A percentile compares a stretch with the other conserved stretches of the same genome.
phyloP scores from a whole-genome alignment of 2,329 filamentous ascomycete species.

The Venturia carpophila region DNA sequence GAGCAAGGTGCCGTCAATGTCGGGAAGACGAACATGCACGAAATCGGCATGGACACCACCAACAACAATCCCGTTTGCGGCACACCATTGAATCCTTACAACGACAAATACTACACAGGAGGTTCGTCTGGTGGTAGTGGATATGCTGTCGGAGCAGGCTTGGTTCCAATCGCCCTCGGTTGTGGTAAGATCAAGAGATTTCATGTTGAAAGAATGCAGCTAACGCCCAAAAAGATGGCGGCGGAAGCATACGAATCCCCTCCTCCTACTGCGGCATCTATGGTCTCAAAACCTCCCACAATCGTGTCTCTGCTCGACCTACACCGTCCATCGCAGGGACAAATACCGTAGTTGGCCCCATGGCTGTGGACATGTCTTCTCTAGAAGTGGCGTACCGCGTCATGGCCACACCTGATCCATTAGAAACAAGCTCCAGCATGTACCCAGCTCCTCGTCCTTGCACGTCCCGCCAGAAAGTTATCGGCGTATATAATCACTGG shows the following conservation, averaged over 20 bases:
- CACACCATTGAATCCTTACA: constrained; percentile 71
- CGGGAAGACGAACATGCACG: constrained; percentile 74
- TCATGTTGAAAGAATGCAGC: background rate
- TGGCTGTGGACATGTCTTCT: constrained; percentile 68
- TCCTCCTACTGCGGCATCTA: constrained; percentile 70
- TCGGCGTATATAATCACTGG: constrained; percentile 65
- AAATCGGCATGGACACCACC: constrained; percentile 67
- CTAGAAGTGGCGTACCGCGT: constrained; percentile 74
- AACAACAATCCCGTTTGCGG: constrained; percentile 72
- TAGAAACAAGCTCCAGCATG: constrained; percentile 49
- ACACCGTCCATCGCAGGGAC: constrained; percentile 52
- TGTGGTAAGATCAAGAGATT: constrained; percentile 66
- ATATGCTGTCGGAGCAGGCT: constrained; percentile 60
- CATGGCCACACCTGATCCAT: constrained; percentile 65
- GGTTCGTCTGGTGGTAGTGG: constrained; percentile 72
- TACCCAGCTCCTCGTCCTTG: constrained; percentile 52
- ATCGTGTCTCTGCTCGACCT: constrained; percentile 55
- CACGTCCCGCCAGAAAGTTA: constrained; percentile 44
- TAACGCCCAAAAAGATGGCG: constrained; percentile 50
- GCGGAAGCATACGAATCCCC: constrained; percentile 68
- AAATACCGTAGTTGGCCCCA: constrained; percentile 63
- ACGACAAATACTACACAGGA: constrained; percentile 67
- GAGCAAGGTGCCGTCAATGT: constrained; percentile 68
- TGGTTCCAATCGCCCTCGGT: constrained; percentile 68
- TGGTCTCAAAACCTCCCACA: constrained; percentile 71